Percentiles rank a stretch among this genome's conserved stretches.
phyloP scores from a whole-genome alignment of 139 green algal species.

The Micromonas commoda region DNA sequence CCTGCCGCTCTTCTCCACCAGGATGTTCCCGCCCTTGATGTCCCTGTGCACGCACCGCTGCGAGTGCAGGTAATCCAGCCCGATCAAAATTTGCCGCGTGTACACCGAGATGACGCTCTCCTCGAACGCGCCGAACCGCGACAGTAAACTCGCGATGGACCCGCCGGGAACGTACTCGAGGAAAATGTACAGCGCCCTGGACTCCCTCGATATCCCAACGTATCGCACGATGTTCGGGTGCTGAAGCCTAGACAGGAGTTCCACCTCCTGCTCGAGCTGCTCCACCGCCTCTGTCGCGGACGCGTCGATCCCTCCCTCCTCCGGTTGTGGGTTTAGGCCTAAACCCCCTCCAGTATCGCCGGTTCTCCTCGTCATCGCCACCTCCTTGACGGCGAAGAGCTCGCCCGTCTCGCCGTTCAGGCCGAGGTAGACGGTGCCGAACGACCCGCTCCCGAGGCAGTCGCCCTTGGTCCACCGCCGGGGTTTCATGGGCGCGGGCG shows the following conservation, averaged over 20 bases:
- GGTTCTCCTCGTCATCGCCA: slow-evolving; percentile 11
- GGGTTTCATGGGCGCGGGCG: slow-evolving; percentile 7
- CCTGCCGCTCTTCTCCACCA: slow-evolving; percentile 53
- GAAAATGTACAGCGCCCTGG: slow-evolving; percentile 45
- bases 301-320: too few relatives aligned
- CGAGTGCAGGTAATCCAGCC: slow-evolving; percentile 46
- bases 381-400: slow-evolving; percentile 52
- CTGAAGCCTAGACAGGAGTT: slow-evolving; percentile 31
- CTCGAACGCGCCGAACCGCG: slow-evolving; percentile 38
- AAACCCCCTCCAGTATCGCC: too few relatives aligned
- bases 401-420: slow-evolving; percentile 49
- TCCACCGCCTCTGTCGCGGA: slow-evolving; percentile 41
- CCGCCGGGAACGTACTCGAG: slow-evolving; percentile 44
- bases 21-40: slow-evolving; percentile 47
- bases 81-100: slow-evolving; percentile 57
- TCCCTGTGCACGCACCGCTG: slow-evolving; percentile 40
- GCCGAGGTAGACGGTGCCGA: slow-evolving; percentile 47
- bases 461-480: slow-evolving; percentile 44
- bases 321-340: too few relatives aligned
- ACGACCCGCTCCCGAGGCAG: slow-evolving; percentile 41
- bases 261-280: slow-evolving; percentile 57
- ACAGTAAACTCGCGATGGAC: slow-evolving; percentile 40
- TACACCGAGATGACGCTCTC: slow-evolving; percentile 56
- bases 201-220: slow-evolving; percentile 37
- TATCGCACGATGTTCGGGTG: slow-evolving; percentile 46